These are phyloP conservation scores for Backusella psychrophila DNA, from an alignment of 192 early-diverging fungal genomes.

Conservation along the genomic window DNA sequence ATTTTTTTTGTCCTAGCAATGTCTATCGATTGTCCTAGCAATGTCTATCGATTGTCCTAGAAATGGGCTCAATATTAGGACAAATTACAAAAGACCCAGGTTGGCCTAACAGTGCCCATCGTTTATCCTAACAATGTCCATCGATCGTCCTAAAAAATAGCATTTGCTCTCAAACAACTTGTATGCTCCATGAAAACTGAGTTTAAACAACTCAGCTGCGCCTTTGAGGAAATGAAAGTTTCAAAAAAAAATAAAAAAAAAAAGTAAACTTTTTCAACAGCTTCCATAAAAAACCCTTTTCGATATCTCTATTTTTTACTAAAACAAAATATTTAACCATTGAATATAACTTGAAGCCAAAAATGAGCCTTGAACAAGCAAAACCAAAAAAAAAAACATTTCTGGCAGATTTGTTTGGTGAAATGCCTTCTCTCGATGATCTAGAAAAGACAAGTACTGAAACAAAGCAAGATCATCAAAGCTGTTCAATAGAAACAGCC, in stretches of 20 bases:
- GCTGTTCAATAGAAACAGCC: neutral
- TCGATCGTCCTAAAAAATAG: too few relatives aligned
- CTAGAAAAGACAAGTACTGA: neutral
- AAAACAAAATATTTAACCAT: neutral
- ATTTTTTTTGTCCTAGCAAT: too few relatives aligned
- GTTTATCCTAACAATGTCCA: too few relatives aligned
- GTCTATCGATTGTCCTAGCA: too few relatives aligned
- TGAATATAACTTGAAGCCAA: neutral
- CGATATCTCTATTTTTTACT: neutral
- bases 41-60: too few relatives aligned
- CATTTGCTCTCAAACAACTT: too few relatives aligned
- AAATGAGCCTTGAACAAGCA: neutral
- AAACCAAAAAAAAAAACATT: neutral
- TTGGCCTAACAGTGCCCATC: too few relatives aligned
- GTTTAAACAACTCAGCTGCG: neutral
- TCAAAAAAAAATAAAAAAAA: neutral
- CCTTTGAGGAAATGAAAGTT: neutral
- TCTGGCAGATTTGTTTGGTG: neutral
- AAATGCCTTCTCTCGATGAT: neutral
- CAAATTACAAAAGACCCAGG: too few relatives aligned
- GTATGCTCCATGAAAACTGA: neutral
- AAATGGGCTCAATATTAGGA: too few relatives aligned
- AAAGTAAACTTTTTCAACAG: neutral
- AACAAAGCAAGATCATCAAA: too few relatives aligned
- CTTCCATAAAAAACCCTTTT: neutral